phyloP scores from a whole-genome alignment of 371 early-diverging fungal genomes.

The Mortierella sp. region DNA sequence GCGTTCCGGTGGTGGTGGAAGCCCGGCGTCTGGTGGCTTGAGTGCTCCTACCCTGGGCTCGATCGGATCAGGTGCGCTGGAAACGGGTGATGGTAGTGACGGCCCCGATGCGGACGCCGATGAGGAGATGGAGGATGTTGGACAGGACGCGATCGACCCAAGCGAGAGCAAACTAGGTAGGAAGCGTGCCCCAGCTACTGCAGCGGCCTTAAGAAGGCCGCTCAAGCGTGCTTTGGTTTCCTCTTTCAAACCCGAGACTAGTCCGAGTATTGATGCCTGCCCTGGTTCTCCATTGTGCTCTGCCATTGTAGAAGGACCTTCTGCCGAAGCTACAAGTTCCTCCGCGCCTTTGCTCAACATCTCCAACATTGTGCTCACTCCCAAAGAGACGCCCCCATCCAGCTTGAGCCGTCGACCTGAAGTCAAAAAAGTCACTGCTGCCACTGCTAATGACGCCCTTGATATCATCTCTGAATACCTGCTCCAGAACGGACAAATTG shows the following conservation, averaged over 20 bases:
- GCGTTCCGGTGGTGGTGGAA: slow-evolving; percentile 21
- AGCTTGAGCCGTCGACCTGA: slow-evolving; percentile 32
- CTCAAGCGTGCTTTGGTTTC: too few relatives aligned
- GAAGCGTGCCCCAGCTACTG: not conserved
- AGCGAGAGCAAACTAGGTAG: slow-evolving; percentile 15
- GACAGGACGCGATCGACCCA: slow-evolving; percentile 3
- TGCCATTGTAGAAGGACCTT: not conserved
- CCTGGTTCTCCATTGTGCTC: slow-evolving; percentile 2
- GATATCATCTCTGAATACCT: slow-evolving; percentile 52
- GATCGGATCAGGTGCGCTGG: slow-evolving; percentile 18
- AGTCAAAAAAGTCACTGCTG: slow-evolving; percentile 41
- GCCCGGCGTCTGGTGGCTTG: slow-evolving; percentile 12
- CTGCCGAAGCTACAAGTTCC: too few relatives aligned
- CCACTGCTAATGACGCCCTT: slow-evolving; percentile 42
- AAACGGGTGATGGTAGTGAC: slow-evolving; percentile 38
- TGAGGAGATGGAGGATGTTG: slow-evolving; percentile 48
- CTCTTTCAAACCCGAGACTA: too few relatives aligned
- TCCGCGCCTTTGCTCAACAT: slow-evolving; percentile 1
- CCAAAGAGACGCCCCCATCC: slow-evolving; percentile 19
- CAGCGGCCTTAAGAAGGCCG: too few relatives aligned
- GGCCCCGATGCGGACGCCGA: slow-evolving; percentile 38
- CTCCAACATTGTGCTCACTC: slow-evolving; percentile 17
- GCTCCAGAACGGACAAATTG: slow-evolving; percentile 47
- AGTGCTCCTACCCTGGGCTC: slow-evolving; percentile 19
- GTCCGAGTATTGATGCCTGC: not conserved